phyloP scores from a whole-genome alignment of 177 flowering plant species.

The Vitis hybrid region DNA sequence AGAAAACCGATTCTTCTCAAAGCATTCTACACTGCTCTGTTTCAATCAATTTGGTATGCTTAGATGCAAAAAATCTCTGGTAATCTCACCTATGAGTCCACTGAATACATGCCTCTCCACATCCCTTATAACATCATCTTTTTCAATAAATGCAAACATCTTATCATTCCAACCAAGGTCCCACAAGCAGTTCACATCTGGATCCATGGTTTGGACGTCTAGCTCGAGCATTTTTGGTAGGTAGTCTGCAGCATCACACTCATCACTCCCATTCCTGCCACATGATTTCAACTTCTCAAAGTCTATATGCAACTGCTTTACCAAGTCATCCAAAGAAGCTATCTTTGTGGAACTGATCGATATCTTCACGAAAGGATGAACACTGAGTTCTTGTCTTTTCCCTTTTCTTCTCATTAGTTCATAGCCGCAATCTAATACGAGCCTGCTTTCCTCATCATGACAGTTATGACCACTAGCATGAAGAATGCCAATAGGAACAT shows the following conservation, averaged over 20 bases:
- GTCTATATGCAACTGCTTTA: slow-evolving; percentile 57
- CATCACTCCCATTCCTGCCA: slow-evolving; percentile 26
- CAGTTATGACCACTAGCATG: slow-evolving; percentile 23
- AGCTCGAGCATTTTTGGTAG: slow-evolving; percentile 55
- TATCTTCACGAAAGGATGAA: slow-evolving; percentile 33
- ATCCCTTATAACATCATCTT: slow-evolving; percentile 60
- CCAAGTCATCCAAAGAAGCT: slow-evolving; percentile 61
- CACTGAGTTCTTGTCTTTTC: slow-evolving; percentile 49
- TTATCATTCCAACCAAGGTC: slow-evolving; percentile 67
- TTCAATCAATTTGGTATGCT: slow-evolving; percentile 4
- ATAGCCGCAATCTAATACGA: slow-evolving; percentile 57
- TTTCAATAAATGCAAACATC: slow-evolving; percentile 39
- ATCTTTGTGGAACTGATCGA: slow-evolving; percentile 26
- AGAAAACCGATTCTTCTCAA: too few species aligned
- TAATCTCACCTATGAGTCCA: slow-evolving; percentile 62
- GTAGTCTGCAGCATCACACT: slow-evolving; percentile 36
- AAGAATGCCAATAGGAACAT: slow-evolving; percentile 59
- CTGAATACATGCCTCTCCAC: slow-evolving; percentile 60
- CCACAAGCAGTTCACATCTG: slow-evolving; percentile 81
- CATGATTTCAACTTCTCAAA: slow-evolving; percentile 44
- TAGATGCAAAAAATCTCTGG: slow-evolving; percentile 32
- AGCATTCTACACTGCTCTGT: too few species aligned
- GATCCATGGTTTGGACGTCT: slow-evolving; percentile 48
- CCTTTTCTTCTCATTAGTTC: slow-evolving; percentile 85
- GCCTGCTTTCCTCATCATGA: slow-evolving; percentile 43